A percentile compares a stretch with the other conserved stretches of the same genome.
phyloP scores from a whole-genome alignment of 305 asterid genomes.

The Rubia occidens region DNA sequence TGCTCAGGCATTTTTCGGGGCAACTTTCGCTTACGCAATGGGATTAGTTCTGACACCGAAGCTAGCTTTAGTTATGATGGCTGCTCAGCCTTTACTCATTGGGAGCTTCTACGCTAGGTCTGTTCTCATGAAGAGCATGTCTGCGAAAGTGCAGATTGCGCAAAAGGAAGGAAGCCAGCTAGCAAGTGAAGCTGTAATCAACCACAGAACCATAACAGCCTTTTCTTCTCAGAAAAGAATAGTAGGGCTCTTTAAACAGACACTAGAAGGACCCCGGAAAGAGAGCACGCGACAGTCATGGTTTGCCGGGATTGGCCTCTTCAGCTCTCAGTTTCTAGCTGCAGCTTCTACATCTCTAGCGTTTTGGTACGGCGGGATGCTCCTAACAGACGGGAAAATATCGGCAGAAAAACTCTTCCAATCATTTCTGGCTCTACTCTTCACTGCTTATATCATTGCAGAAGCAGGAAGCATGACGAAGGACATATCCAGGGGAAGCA shows the following conservation, averaged over 20 bases:
- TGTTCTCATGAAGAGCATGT: constrained; percentile 62
- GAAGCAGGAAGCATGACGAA: constrained; percentile 95
- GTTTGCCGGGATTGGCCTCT: constrained; percentile 50
- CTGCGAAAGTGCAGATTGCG: constrained; percentile 47
- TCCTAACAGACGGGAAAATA: constrained; percentile 36
- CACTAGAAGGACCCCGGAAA: constrained; percentile 36
- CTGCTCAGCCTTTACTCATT: constrained; percentile 68
- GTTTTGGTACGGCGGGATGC: constrained; percentile 79
- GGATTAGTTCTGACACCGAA: constrained; percentile 62
- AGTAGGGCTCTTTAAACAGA: constrained; percentile 34
- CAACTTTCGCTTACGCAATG: constrained; percentile 54
- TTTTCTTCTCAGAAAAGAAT: constrained; percentile 63
- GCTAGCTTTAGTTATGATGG: constrained; percentile 77
- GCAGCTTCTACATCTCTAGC: constrained; percentile 53
- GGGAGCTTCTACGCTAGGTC: constrained; percentile 73
- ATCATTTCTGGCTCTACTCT: constrained; percentile 61
- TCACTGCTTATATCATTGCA: constrained; percentile 76
- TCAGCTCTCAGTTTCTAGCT: constrained; percentile 50
- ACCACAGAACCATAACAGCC: constrained; percentile 65
- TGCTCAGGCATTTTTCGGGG: constrained; percentile 59
- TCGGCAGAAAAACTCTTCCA: constrained; percentile 58
- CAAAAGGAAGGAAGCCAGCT: constrained; percentile 68
- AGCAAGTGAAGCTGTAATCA: constrained; percentile 74
- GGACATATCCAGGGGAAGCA: constrained; percentile 69
- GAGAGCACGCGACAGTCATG: constrained; percentile 59